Evolutionary conservation across 2,329 filamentous ascomycete genomes (phyloP), one percentile per base, ranked within the genome.

Genomic region (Pezicula neosporulosa): DNA sequence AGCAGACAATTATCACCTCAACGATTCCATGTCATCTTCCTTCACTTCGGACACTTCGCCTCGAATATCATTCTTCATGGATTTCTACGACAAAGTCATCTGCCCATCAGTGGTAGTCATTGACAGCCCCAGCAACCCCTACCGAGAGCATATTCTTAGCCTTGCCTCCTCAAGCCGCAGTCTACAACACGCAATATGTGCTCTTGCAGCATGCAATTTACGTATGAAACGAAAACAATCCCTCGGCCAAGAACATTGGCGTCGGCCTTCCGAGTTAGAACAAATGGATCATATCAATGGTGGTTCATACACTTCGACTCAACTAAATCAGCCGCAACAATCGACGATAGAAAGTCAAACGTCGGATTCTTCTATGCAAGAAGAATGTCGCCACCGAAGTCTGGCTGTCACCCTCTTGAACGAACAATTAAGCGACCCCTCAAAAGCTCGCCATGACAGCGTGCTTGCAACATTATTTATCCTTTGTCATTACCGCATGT

Each of bases 71-170:
- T 95, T 88, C 70, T 86, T 96, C 65, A 87, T 97, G 75, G 88
- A 95, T 66, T 96, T 96, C 70, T 97, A 96, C 70, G 87, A 92
- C 65, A 91, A 90, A 68, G 89, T 90, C 64, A 92, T 97, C 73
- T 94, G 91, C 59, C 89, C 90, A 5, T 90, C 90, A 53, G 89
- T 97, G 70, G 91, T 97, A 47, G 89, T 91, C 59, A 91, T 96
- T 67, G 93, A 97, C 66, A 86, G 86, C 10, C 87, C 89, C 1
- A 80, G 78, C 56, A 97, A 96, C 67, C 93, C 93, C 1, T 97
- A 93, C 67, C 81, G 91, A 55, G 84, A 86, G 61, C 87, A 95
- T 65, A 84, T 97, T 50, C 77, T 96, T 53, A 84, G 84, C 50
- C 77, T 97, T 47, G 90, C 91, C 12, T 78, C 84, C 58, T 78